phyloP scores from a whole-genome alignment of 441 rosid genomes.

The Sinapis alba region DNA sequence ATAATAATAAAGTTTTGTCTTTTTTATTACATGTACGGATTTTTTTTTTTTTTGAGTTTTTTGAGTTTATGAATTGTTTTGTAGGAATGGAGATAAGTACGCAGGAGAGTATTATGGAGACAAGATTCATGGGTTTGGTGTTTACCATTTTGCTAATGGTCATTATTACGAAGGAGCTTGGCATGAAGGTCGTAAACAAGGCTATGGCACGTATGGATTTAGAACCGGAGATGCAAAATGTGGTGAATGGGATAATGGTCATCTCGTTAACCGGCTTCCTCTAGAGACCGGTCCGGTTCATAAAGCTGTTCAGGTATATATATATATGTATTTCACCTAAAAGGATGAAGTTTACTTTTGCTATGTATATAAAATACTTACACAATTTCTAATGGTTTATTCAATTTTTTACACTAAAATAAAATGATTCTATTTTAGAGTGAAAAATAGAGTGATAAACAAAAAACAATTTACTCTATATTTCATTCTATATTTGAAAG shows the following conservation, averaged over 20 bases:
- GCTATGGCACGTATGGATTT: slow-evolving; percentile 78
- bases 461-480: too few relatives aligned
- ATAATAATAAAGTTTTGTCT: neutral
- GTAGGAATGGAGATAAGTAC: slow-evolving; percentile 88
- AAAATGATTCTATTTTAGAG: too few relatives aligned
- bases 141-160: slow-evolving; percentile 84
- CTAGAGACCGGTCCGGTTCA: slow-evolving; percentile 50
- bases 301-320: slow-evolving; percentile 73
- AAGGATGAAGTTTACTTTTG: neutral
- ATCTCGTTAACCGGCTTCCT: slow-evolving; percentile 52
- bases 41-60: neutral
- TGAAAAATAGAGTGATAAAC: too few relatives aligned
- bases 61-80: slow-evolving; percentile 6
- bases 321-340: slow-evolving; percentile 24
- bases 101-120: slow-evolving; percentile 93
- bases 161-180: slow-evolving; percentile 93
- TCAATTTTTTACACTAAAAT: too few relatives aligned
- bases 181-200: slow-evolving; percentile 95
- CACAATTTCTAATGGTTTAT: too few relatives aligned
- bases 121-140: slow-evolving; percentile 92
- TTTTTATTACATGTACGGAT: neutral
- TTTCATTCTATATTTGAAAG: too few relatives aligned
- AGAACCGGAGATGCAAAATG: slow-evolving; percentile 61
- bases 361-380: too few relatives aligned
- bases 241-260: slow-evolving; percentile 85